A percentile compares a stretch with the other conserved stretches of the same genome.
These are phyloP conservation scores for Coniferiporia sulphurascens DNA, from an alignment of 1,284 basidiomycete species.

Conservation along the genomic window DNA sequence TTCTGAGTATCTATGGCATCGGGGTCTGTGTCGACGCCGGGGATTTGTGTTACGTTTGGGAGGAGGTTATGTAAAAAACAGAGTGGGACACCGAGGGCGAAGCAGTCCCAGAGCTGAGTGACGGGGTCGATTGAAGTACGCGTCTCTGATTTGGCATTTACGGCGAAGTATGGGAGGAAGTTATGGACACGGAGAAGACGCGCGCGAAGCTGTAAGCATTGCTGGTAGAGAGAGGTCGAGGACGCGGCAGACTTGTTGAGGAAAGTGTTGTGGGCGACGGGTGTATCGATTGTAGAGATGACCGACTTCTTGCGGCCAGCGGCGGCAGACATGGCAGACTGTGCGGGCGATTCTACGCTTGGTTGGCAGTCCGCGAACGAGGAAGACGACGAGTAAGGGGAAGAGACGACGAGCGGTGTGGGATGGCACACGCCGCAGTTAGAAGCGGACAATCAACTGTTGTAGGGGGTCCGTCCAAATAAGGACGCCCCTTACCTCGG, in stretches of 20 bases:
- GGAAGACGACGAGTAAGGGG: neutral
- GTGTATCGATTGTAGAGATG: constrained; percentile 67
- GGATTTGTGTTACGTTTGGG: constrained; percentile 60
- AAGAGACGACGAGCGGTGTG: neutral
- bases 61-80: constrained; percentile 95
- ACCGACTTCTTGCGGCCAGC: constrained; percentile 81
- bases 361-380: constrained; percentile 9
- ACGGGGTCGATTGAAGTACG: constrained; percentile 82
- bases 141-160: constrained; percentile 49
- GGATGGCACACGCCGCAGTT: neutral
- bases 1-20: constrained; percentile 63
- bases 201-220: constrained; percentile 71
- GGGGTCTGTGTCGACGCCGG: constrained; percentile 61
- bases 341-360: constrained; percentile 7
- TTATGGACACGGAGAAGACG: constrained; percentile 71
- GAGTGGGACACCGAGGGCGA: constrained; percentile 89
- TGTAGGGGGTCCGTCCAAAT: neutral
- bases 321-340: constrained; percentile 54
- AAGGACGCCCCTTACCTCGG: neutral
- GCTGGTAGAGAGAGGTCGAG: constrained; percentile 82
- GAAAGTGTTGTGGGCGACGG: constrained; percentile 72
- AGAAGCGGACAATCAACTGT: constrained; percentile 2
- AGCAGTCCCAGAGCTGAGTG: constrained; percentile 90
- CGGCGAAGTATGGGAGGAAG: constrained; percentile 65
- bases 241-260: constrained; percentile 82